phyloP scores from a whole-genome alignment of 1,284 basidiomycete species.

The Apiotrichum montevideense region DNA sequence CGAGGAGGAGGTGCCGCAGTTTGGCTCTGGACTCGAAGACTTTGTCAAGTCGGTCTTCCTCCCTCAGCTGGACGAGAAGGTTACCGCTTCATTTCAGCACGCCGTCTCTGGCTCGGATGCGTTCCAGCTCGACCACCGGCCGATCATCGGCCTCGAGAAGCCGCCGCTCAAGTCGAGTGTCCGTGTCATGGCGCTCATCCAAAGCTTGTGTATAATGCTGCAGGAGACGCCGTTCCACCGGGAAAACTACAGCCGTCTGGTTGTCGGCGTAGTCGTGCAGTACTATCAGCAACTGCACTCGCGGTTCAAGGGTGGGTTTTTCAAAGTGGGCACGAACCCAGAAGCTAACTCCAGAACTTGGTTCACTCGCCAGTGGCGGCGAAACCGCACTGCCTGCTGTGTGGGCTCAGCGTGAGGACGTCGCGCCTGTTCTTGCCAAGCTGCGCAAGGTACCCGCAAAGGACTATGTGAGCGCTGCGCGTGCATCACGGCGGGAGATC shows the following conservation, averaged over 20 bases:
- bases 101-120: slow-evolving; percentile 76
- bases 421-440: slow-evolving; percentile 63
- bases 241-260: slow-evolving; percentile 88
- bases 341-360: slow-evolving; percentile 20
- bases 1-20: slow-evolving; percentile 61
- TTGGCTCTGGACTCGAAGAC: slow-evolving; percentile 69
- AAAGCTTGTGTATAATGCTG: slow-evolving; percentile 88
- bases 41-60: slow-evolving; percentile 91
- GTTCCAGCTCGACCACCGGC: slow-evolving; percentile 54
- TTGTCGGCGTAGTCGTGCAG: slow-evolving; percentile 91
- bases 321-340: neutral
- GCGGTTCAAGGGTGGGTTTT: slow-evolving; percentile 56
- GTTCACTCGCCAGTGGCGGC: slow-evolving; percentile 6
- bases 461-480: slow-evolving; percentile 4
- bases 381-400: slow-evolving; percentile 58
- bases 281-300: slow-evolving; percentile 93
- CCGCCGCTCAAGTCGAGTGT: slow-evolving; percentile 67
- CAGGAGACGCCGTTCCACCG: slow-evolving; percentile 90
- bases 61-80: slow-evolving; percentile 92
- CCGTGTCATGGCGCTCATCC: slow-evolving; percentile 81
- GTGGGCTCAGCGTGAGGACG: slow-evolving; percentile 78
- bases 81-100: slow-evolving; percentile 77
- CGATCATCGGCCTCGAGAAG: slow-evolving; percentile 19
- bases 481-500: neutral
- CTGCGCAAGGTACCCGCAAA: slow-evolving; percentile 23